Evolutionary conservation across 2,329 filamentous ascomycete species (phyloP).

Genomic region (Phoma sp.): DNA sequence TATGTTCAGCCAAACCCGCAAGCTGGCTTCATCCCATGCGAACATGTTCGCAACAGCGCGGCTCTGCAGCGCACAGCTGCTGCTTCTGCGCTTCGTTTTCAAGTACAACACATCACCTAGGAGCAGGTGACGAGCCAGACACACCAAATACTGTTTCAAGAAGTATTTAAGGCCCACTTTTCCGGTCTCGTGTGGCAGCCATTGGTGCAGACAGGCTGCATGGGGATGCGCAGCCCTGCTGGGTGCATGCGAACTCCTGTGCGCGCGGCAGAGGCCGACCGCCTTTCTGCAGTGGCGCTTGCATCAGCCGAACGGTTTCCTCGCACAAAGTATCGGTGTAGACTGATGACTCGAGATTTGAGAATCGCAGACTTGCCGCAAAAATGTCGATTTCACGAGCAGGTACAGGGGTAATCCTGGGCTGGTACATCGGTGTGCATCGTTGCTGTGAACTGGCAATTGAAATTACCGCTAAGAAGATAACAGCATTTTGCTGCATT

Average conservation of each 20-base stretch:
- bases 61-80: constrained; percentile 1
- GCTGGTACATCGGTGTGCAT: no score
- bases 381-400: no score
- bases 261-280: constrained; percentile 8
- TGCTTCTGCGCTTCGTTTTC: constrained; percentile 1
- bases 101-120: neutral
- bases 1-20: neutral
- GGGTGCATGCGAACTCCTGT: constrained; percentile 7
- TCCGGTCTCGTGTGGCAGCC: neutral
- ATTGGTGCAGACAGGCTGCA: constrained; percentile 5
- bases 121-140: neutral
- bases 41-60: constrained; percentile 1
- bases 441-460: no score
- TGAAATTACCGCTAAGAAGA: no score
- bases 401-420: no score
- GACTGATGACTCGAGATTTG: neutral
- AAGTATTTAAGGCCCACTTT: neutral
- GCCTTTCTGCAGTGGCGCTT: neutral
- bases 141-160: neutral
- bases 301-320: neutral
- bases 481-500: no score
- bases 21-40: neutral
- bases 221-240: constrained; percentile 5
- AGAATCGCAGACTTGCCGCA: neutral
- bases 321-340: neutral